A percentile compares a stretch with the other conserved stretches of the same genome.
phyloP scores from a whole-genome alignment of 1,284 basidiomycete genomes.

The Cryptococcus maquisensis region DNA sequence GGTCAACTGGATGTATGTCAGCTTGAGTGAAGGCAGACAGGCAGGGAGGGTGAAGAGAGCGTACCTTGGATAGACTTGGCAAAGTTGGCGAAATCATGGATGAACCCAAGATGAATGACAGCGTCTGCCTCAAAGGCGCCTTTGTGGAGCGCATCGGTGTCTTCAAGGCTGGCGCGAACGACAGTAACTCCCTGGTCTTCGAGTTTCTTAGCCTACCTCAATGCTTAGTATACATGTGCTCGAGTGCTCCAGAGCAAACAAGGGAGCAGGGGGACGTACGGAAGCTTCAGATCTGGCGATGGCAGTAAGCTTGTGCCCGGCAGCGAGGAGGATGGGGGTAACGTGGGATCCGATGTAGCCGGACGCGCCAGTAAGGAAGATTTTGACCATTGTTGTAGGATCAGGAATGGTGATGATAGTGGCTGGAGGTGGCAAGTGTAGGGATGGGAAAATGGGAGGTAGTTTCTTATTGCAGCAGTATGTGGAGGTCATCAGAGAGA shows the following conservation, averaged over 20 bases:
- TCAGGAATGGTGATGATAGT: too few relatives aligned
- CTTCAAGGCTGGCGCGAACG: conserved; percentile 18
- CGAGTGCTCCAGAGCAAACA: not conserved
- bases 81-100: conserved; percentile 18
- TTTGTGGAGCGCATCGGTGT: conserved; percentile 22
- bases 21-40: too few relatives aligned
- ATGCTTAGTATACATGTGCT: not conserved
- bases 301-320: conserved; percentile 28
- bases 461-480: too few relatives aligned
- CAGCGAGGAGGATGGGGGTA: conserved; percentile 16
- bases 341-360: conserved; percentile 29
- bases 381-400: too few relatives aligned
- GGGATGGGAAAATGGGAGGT: too few relatives aligned
- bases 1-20: conserved; percentile 3
- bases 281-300: conserved; percentile 25
- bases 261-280: conserved; percentile 6
- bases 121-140: conserved; percentile 27
- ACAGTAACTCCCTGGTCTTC: conserved; percentile 16
- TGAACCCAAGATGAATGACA: conserved; percentile 35
- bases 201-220: conserved; percentile 11
- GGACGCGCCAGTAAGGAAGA: conserved; percentile 21
- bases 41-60: not conserved
- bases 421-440: too few relatives aligned
- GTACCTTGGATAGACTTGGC: conserved; percentile 5
- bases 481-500: too few relatives aligned